Evolutionary conservation across 768 basidiomycete genomes (phyloP).

Genomic region (Lactarius hengduanensis): DNA sequence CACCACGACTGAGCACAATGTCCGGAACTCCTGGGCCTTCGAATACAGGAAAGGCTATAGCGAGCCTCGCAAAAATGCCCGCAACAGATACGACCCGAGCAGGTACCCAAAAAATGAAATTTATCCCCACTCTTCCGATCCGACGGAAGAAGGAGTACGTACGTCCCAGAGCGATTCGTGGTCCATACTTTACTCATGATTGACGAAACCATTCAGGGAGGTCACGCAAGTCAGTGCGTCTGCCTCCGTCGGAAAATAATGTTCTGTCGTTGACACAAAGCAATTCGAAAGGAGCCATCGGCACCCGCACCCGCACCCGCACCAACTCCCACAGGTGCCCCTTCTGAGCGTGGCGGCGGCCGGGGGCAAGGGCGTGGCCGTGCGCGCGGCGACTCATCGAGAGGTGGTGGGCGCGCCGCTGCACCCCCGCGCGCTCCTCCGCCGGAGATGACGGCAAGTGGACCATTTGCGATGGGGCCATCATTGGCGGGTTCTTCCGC

Average conservation of each 20-base stretch:
- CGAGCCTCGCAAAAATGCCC: constrained; percentile 69
- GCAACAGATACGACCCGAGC: constrained; percentile 64
- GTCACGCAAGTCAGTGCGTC: constrained; percentile 48
- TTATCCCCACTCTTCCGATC: constrained; percentile 72
- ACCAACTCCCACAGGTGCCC: constrained; percentile 37
- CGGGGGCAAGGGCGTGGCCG: constrained; percentile 40
- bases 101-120: constrained; percentile 75
- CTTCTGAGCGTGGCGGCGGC: constrained; percentile 49
- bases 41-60: constrained; percentile 59
- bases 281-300: constrained; percentile 50
- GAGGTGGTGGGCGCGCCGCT: constrained; percentile 42
- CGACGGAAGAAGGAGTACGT: constrained; percentile 81
- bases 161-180: constrained; percentile 38
- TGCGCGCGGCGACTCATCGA: constrained; percentile 51
- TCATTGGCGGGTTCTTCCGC: constrained; percentile 59
- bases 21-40: constrained; percentile 31
- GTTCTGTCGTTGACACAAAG: constrained; percentile 1
- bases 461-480: constrained; percentile 86
- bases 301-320: constrained; percentile 28
- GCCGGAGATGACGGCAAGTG: constrained; percentile 79
- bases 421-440: constrained; percentile 48
- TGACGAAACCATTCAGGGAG: constrained; percentile 43
- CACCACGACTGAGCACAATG: constrained; percentile 11
- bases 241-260: background rate
- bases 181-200: constrained; percentile 28